Conservation (phyloP, 169 alveolate species). For the Plasmodium vivax region DNA sequence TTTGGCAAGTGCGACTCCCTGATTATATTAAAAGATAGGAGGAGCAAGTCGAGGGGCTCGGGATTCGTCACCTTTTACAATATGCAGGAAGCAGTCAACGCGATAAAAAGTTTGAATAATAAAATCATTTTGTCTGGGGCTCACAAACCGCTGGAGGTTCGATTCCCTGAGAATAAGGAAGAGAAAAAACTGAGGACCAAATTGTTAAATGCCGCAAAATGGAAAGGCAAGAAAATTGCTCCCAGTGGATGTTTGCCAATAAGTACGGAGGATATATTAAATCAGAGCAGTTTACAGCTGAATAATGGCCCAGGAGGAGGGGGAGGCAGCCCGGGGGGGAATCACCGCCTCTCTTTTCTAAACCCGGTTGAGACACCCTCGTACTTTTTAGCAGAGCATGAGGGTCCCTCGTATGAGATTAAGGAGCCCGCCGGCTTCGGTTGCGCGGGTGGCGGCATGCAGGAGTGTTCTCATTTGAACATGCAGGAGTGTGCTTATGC, state of each 20-base stretch:
- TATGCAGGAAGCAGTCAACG: slow-evolving; percentile 66
- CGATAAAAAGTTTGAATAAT: slow-evolving; percentile 66
- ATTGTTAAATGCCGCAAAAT: slow-evolving; percentile 72
- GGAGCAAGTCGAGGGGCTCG: slow-evolving; percentile 73
- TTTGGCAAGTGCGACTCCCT: slow-evolving; percentile 72
- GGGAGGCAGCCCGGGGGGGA: not conserved
- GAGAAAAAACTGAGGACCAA: slow-evolving; percentile 70
- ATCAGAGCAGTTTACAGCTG: slow-evolving; percentile 15
- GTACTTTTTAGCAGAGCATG: slow-evolving; percentile 46
- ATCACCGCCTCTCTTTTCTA: not conserved
- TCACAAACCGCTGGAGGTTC: slow-evolving; percentile 74
- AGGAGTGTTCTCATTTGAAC: not conserved
- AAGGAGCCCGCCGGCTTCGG: slow-evolving; percentile 4
- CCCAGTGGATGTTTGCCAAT: slow-evolving; percentile 74
- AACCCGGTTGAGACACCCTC: slow-evolving; percentile 20
- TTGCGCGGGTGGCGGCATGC: not conserved
- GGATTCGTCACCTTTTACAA: slow-evolving; percentile 76
- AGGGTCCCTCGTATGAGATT: slow-evolving; percentile 10
- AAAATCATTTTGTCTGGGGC: slow-evolving; percentile 74
- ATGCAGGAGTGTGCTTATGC: too few relatives aligned
- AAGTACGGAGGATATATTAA: slow-evolving; percentile 72
- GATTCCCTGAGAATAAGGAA: slow-evolving; percentile 72
- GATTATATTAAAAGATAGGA: slow-evolving; percentile 72
- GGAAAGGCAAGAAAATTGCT: slow-evolving; percentile 74
- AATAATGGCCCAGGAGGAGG: slow-evolving; percentile 15